Evolutionary conservation across 106 monocot species (phyloP), one percentile per base, ranked within the genome.

Genomic region (Apostasia shenzhenica): DNA sequence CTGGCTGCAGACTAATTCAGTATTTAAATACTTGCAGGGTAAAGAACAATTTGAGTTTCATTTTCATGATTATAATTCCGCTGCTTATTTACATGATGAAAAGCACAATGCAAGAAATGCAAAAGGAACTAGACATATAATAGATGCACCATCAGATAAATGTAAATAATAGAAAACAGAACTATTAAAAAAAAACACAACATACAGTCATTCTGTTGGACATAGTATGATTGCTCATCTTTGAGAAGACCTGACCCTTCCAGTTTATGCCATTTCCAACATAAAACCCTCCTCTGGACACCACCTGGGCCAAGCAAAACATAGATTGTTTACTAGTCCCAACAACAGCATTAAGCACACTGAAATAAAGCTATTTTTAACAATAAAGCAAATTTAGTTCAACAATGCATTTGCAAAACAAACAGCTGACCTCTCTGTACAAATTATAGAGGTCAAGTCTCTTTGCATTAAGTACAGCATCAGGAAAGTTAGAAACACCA

Each of bases 241-340:
- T 94, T 45, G 94, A 91, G 74, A 94, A 94, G 55, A 94, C 94
- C 70, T 94, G 94, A 0, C 94, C 94, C 63, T 94, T 94, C 94
- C 94, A 94, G 69, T 94, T 94, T 56, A 94, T 94, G 46, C 94
- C 94, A 80, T 94, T 94, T 12, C 94, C 94, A 41, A 94, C 94
- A 73, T 91, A 85, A 75, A 94, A 94, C 9, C 94, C 94, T 58
- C 94, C 94, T 70, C 94, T 94, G 39, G 94, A 90, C 48, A 94
- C 94, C 10, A 94, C 94, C 94, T 94, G 77, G 13, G 64, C 39
- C 2, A 63, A 59, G 66, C n/a, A 39, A 51, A 51, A 78, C 60
- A 50, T 43, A 6, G 39, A 40, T 49, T 14, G 57, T 48, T 71
- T 11, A 54, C 2, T 46, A 54, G 0, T 8, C 43, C 48, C 8